Evolutionary conservation across 2,329 filamentous ascomycete species (phyloP), one percentile per base, ranked within the genome.

Genomic region (Microcera coccophila): DNA sequence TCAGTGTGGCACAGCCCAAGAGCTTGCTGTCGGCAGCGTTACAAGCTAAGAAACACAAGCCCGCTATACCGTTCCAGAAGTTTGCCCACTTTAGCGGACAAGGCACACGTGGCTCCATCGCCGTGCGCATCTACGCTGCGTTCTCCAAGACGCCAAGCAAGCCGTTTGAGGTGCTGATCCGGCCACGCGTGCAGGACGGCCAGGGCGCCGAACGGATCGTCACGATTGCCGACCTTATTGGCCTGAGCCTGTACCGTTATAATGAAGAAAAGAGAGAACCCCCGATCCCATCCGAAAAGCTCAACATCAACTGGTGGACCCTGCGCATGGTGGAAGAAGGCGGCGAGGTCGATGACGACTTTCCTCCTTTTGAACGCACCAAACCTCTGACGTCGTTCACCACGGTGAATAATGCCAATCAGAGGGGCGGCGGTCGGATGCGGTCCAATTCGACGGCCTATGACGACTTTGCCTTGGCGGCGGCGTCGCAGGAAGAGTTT

Each of bases 301-400:
- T 81, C 39, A 88, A 87, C 54, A 83, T 90, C 54, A 91, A 91
- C 58, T 82, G 82, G 71, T 93, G 86, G 85, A 87, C 82, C 18
- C 68, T 94, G 42, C 78, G 87, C 31, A 90, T 94, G 81, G 86
- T 90, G 2, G 82, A 93, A 48, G 82, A 93, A 59, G 86, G 87
- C 42, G 88, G 85, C 37, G 87, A 93, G 58, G 82, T 91, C 1
- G 87, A 94, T 53, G 85, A 89, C 51, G 88, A 93, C 58, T 93
- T 93, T 51, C 86, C 87, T 22, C 82, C 87, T 0, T 72, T 93
- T 31, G 84, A 86, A 44, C 76, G 87, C 26, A 87, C 79, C 17
- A 85, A 85, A 55, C 77, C 82, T 2, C 73, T 93, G n/a, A 79
- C 78, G 5, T 82, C 87, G 16, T 93, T 91, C 55, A 88, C 87